Evolutionary conservation across 2,329 filamentous ascomycete genomes (phyloP).

Genomic region (Fusarium praegraminearum): DNA sequence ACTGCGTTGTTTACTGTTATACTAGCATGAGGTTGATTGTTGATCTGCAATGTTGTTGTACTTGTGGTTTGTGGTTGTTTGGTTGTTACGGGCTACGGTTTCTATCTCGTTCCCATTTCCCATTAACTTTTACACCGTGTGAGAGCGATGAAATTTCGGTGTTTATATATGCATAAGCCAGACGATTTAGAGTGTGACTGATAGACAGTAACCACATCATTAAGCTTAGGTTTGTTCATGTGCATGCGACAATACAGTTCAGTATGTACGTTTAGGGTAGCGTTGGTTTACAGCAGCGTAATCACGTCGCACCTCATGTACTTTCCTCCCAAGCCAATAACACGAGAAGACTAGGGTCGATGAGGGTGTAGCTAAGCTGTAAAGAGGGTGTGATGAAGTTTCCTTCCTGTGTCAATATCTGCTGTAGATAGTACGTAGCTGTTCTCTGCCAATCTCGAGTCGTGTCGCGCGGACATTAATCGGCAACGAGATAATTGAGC

Average conservation of each 20-base stretch:
- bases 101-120: background rate
- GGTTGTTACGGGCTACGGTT: conserved; percentile 36
- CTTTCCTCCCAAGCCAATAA: conserved; percentile 22
- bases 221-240: background rate
- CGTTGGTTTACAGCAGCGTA: conserved; percentile 8
- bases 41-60: conserved; percentile 34
- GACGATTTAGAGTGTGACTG: background rate
- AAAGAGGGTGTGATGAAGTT: conserved; percentile 38
- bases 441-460: conserved; percentile 33
- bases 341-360: conserved; percentile 22
- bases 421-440: conserved; percentile 11
- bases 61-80: conserved; percentile 11
- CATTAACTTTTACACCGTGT: background rate
- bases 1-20: conserved; percentile 36
- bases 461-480: conserved; percentile 32
- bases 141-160: background rate
- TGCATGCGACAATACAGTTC: background rate
- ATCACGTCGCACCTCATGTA: conserved; percentile 20
- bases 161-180: background rate
- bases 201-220: conserved; percentile 12
- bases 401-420: conserved; percentile 23
- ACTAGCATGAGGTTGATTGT: conserved; percentile 37
- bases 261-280: conserved; percentile 4
- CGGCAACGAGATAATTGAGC: conserved; percentile 27
- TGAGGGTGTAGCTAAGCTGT: conserved; percentile 32